phyloP scores from a whole-genome alignment of 139 green algal genomes.

The Gonium pectorale region DNA sequence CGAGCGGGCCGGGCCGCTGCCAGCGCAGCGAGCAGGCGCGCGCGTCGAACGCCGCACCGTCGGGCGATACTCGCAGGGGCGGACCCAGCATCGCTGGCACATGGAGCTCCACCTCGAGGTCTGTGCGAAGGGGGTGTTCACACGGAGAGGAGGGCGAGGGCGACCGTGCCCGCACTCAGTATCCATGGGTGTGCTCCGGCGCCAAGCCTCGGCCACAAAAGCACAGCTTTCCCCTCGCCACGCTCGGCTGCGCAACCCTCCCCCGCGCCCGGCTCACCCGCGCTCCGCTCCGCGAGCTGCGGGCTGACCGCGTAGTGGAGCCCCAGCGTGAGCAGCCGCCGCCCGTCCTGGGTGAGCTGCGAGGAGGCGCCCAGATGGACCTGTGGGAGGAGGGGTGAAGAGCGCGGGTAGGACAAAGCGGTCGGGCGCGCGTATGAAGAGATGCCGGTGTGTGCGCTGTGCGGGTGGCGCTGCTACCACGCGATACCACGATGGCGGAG shows the following conservation, averaged over 20 bases:
- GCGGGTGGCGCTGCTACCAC: too few species aligned
- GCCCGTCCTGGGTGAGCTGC: conserved; percentile 5
- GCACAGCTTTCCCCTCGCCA: too few species aligned
- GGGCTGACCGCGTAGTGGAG: conserved; percentile 35
- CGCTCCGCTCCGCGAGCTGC: neutral
- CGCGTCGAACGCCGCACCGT: conserved; percentile 8
- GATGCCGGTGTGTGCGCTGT: too few species aligned
- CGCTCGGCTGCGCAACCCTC: too few species aligned
- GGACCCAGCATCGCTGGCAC: conserved; percentile 23
- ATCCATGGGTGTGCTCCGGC: too few species aligned
- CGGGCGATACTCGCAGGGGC: neutral
- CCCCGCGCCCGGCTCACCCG: neutral
- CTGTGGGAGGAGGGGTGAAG: conserved; percentile 2
- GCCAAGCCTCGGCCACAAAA: too few species aligned
- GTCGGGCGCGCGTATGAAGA: too few species aligned
- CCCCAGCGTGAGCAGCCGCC: conserved; percentile 27
- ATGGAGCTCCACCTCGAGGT: neutral
- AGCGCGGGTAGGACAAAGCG: too few species aligned
- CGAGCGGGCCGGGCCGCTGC: neutral
- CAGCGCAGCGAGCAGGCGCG: neutral
- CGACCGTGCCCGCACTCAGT: neutral
- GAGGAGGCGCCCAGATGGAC: neutral
- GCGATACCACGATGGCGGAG: too few species aligned
- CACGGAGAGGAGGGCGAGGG: neutral
- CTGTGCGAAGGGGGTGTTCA: neutral